Conservation (phyloP, 495 filamentous ascomycete species). For the Cryomyces antarcticus region DNA sequence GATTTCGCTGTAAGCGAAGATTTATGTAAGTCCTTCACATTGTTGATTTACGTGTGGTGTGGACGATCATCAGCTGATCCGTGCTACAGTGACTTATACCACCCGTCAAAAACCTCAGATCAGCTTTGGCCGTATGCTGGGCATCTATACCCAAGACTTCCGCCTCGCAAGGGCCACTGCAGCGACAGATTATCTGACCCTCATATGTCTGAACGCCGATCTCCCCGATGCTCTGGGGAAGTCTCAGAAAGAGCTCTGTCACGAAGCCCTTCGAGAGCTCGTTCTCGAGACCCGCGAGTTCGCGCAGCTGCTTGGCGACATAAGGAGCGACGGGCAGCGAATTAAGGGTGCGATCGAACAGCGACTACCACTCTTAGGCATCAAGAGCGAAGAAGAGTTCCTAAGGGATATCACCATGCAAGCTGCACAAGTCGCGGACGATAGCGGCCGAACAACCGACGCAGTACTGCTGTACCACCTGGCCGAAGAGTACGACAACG, state of each 20-base stretch:
- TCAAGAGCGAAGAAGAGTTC: constrained; percentile 63
- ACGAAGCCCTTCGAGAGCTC: constrained; percentile 86
- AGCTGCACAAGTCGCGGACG: constrained; percentile 77
- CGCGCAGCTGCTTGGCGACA: constrained; percentile 79
- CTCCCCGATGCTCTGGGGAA: constrained; percentile 50
- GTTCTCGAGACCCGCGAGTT: constrained; percentile 89
- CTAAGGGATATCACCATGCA: constrained; percentile 70
- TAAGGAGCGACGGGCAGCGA: constrained; percentile 58
- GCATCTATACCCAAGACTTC: constrained; percentile 91
- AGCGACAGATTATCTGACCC: constrained; percentile 78
- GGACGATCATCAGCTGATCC: constrained; percentile 16
- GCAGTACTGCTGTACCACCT: constrained; percentile 88
- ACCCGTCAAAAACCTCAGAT: constrained; percentile 72
- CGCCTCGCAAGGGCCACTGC: constrained; percentile 67
- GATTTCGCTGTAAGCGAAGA: constrained; percentile 49
- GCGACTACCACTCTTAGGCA: constrained; percentile 62
- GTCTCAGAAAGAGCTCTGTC: constrained; percentile 62
- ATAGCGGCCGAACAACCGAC: constrained; percentile 79
- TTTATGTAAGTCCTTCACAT: constrained; percentile 32
- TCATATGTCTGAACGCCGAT: constrained; percentile 87
- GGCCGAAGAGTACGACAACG: constrained; percentile 82
- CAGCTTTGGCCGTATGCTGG: constrained; percentile 83
- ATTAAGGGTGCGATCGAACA: constrained; percentile 77
- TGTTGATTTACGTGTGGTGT: background rate
- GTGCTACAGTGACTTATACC: constrained; percentile 33